phyloP scores from a whole-genome alignment of 371 early-diverging fungal species.

The Cokeromyces recurvatus region DNA sequence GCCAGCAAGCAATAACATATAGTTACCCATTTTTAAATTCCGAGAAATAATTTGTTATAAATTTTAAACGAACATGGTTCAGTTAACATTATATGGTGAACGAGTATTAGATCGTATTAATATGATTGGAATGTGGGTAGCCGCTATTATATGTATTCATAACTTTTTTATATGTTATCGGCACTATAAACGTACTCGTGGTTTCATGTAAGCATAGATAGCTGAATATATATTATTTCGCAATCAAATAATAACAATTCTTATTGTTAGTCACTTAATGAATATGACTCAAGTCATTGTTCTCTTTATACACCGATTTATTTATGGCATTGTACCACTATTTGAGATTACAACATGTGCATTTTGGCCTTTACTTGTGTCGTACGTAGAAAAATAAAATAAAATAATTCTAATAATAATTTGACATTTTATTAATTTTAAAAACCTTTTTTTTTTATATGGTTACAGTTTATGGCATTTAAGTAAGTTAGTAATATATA shows the following conservation, averaged over 20 bases:
- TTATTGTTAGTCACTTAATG: constrained; percentile 29
- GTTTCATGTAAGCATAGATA: constrained; percentile 29
- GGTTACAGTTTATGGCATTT: constrained; percentile 16
- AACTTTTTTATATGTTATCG: constrained; percentile 35
- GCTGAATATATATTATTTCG: neutral
- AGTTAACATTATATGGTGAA: constrained; percentile 29
- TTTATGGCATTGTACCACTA: constrained; percentile 40
- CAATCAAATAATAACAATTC: neutral
- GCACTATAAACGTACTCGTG: constrained; percentile 38
- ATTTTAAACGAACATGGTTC: too few relatives aligned
- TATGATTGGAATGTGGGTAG: constrained; percentile 44
- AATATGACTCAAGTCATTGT: constrained; percentile 38
- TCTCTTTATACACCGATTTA: constrained; percentile 33
- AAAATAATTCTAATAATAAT: too few relatives aligned
- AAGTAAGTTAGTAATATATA: neutral
- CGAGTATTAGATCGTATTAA: constrained; percentile 39
- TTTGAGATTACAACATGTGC: constrained; percentile 40
- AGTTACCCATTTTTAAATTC: too few relatives aligned
- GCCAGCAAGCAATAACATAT: too few relatives aligned
- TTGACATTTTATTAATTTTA: neutral
- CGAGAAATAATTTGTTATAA: too few relatives aligned
- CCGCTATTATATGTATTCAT: constrained; percentile 28
- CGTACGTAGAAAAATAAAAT: constrained; percentile 14
- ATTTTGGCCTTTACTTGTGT: constrained; percentile 39
- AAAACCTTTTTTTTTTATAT: neutral